phyloP scores from a whole-genome alignment of 371 early-diverging fungal genomes.

The Nematocida homosporus region DNA sequence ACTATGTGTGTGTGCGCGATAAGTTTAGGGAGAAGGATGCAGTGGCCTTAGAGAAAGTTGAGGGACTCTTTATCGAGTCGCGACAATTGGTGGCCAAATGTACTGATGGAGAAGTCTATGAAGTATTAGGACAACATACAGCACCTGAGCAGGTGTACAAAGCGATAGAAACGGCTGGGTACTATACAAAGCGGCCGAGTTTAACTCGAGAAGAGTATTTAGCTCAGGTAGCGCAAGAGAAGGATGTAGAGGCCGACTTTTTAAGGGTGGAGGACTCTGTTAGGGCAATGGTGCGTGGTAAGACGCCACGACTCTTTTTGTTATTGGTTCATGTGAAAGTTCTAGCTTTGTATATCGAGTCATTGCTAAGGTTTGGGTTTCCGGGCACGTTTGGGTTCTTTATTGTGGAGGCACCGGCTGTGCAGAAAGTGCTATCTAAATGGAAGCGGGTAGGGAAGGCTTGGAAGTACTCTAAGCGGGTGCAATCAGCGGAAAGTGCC shows the following conservation, averaged over 20 bases:
- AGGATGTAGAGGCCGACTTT: slow-evolving; percentile 7
- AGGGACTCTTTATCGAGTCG: slow-evolving; percentile 48
- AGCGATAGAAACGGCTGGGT: slow-evolving; percentile 18
- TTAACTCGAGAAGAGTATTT: slow-evolving; percentile 11
- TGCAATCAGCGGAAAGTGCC: slow-evolving; percentile 6
- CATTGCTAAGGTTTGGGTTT: slow-evolving; percentile 54
- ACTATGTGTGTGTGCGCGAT: slow-evolving; percentile 47
- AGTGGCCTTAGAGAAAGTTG: background rate
- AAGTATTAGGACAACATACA: slow-evolving; percentile 21
- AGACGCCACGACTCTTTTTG: slow-evolving; percentile 8
- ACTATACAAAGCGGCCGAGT: background rate
- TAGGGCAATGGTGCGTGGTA: background rate
- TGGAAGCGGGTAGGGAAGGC: slow-evolving; percentile 49
- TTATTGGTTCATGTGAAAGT: slow-evolving; percentile 46
- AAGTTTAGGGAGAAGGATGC: slow-evolving; percentile 45
- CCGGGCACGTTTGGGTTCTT: slow-evolving; percentile 48
- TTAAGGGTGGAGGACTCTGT: background rate
- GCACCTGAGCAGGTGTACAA: slow-evolving; percentile 8
- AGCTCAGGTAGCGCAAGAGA: slow-evolving; percentile 4
- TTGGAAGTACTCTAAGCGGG: slow-evolving; percentile 47
- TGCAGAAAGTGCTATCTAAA: slow-evolving; percentile 22
- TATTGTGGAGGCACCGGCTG: slow-evolving; percentile 8
- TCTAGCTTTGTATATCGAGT: slow-evolving; percentile 50
- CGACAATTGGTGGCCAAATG: slow-evolving; percentile 21
- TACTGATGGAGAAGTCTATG: slow-evolving; percentile 44